Evolutionary conservation across 2,329 filamentous ascomycete species (phyloP).

Genomic region (Ciborinia camelliae): DNA sequence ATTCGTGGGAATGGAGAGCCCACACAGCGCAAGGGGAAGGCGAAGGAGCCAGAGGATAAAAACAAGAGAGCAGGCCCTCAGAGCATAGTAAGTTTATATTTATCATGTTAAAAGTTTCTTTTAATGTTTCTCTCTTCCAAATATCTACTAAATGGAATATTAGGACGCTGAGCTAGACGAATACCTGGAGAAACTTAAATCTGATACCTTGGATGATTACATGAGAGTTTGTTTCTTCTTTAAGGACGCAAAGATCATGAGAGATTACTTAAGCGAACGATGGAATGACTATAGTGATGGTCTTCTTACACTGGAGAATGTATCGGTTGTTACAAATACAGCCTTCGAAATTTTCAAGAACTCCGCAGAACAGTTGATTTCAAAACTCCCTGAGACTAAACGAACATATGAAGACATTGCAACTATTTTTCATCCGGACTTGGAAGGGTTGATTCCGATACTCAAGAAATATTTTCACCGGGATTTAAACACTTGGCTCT

Average conservation of each 20-base stretch:
- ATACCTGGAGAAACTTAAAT: not conserved
- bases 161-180: not conserved
- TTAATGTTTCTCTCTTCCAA: no score
- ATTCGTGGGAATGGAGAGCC: no score
- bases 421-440: conserved; percentile 33
- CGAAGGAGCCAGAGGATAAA: no score
- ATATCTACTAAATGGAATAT: no score
- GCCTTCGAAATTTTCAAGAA: conserved; percentile 38
- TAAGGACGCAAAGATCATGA: conserved; percentile 38
- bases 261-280: conserved; percentile 35
- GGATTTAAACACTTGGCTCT: not conserved
- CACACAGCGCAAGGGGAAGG: no score
- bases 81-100: no score
- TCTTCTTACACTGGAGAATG: conserved; percentile 30
- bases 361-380: conserved; percentile 33
- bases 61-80: no score
- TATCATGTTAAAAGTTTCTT: no score
- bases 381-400: conserved; percentile 24
- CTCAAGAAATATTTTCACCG: conserved; percentile 12
- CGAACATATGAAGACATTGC: conserved; percentile 33
- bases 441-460: conserved; percentile 36
- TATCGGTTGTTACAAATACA: conserved; percentile 38
- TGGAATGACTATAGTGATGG: conserved; percentile 38
- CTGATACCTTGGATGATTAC: conserved; percentile 33
- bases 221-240: conserved; percentile 41